These are phyloP conservation scores for Sporothrix globosa DNA, from an alignment of 2,329 filamentous ascomycete genomes.

Conservation along the genomic window DNA sequence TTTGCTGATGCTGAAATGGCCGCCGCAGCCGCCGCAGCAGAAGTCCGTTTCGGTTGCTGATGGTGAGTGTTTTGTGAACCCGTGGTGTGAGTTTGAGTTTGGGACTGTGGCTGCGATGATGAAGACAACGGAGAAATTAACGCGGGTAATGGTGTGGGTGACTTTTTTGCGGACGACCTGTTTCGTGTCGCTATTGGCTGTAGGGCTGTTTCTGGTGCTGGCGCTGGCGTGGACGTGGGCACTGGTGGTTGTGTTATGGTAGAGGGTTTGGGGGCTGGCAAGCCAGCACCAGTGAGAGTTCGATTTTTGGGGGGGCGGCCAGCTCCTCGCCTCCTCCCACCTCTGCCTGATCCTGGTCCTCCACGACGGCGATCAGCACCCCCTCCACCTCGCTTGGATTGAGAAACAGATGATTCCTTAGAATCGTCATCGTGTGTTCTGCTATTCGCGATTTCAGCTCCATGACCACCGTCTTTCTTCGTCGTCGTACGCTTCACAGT, in stretches of 20 bases:
- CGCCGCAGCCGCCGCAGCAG: conserved; percentile 31
- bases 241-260: conserved; percentile 24
- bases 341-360: conserved; percentile 33
- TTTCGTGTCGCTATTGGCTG: conserved; percentile 42
- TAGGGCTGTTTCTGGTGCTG: conserved; percentile 33
- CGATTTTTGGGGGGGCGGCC: conserved; percentile 34
- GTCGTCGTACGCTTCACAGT: conserved; percentile 4
- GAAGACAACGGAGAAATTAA: conserved; percentile 36
- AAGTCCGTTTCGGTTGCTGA: conserved; percentile 24
- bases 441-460: background rate
- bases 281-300: conserved; percentile 7
- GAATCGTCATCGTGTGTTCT: background rate
- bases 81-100: conserved; percentile 27
- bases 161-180: conserved; percentile 40
- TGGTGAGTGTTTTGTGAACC: conserved; percentile 28
- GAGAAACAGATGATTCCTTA: background rate
- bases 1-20: conserved; percentile 27
- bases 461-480: background rate
- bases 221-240: conserved; percentile 29
- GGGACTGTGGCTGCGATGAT: conserved; percentile 4
- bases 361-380: conserved; percentile 19
- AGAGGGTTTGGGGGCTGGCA: background rate
- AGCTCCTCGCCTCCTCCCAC: conserved; percentile 34
- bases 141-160: conserved; percentile 30
- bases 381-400: conserved; percentile 16